Evolutionary conservation across 352 stramenopile species (phyloP).

Genomic region (Phytophthora colocasiae): DNA sequence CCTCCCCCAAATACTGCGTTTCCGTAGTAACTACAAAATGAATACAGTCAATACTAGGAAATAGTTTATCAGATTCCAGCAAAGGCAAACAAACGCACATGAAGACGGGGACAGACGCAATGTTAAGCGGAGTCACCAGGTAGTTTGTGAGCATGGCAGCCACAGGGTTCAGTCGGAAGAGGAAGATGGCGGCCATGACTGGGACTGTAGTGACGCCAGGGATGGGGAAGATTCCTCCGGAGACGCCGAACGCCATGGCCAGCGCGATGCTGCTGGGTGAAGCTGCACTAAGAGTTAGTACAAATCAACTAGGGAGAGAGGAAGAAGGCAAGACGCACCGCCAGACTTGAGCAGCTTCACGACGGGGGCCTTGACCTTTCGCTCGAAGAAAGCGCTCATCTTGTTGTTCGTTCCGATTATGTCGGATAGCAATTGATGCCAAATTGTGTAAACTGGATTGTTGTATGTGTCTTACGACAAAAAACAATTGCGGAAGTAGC

Average conservation of each 20-base stretch:
- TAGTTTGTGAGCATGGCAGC: slow-evolving; percentile 88
- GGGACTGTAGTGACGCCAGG: slow-evolving; percentile 76
- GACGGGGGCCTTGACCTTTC: slow-evolving; percentile 76
- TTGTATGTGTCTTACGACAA: no score
- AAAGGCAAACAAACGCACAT: slow-evolving; percentile 53
- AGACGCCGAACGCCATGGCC: slow-evolving; percentile 82
- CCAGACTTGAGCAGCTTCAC: slow-evolving; percentile 80
- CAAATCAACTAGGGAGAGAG: not conserved
- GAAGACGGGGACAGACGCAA: slow-evolving; percentile 77
- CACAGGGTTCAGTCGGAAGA: slow-evolving; percentile 83
- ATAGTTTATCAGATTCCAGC: not conserved
- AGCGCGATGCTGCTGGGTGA: slow-evolving; percentile 77
- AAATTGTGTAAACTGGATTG: no score
- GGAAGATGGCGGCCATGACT: slow-evolving; percentile 78
- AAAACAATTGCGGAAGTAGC: no score
- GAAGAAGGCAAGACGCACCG: slow-evolving; percentile 34
- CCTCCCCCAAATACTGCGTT: slow-evolving; percentile 52
- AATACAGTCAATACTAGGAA: not conserved
- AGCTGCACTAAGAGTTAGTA: slow-evolving; percentile 46
- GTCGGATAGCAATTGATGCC: no score
- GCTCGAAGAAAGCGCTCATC: slow-evolving; percentile 61
- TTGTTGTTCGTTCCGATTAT: no score
- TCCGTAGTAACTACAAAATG: slow-evolving; percentile 60
- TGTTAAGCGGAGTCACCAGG: slow-evolving; percentile 80
- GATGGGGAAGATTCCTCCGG: slow-evolving; percentile 82